Conservation (phyloP, 441 rosid genomes). For the Daphne laureola region DNA sequence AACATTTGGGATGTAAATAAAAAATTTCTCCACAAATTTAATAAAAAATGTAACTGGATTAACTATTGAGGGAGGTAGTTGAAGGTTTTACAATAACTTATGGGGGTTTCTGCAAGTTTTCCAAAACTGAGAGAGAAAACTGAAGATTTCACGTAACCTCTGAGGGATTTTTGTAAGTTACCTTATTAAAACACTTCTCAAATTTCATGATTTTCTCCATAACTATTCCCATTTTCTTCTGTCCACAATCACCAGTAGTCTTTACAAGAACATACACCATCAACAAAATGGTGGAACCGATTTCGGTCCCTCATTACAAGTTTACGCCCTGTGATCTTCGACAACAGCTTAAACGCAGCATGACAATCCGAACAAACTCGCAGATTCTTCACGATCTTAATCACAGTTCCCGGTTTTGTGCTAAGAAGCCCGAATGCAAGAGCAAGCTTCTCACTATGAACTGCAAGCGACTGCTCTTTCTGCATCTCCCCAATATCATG, state of each 20-base stretch:
- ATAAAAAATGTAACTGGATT: no score
- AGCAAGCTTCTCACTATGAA: conserved; percentile 57
- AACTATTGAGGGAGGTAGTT: no score
- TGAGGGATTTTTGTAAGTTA: no score
- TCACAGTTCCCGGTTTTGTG: conserved; percentile 35
- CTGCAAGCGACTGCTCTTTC: conserved; percentile 42
- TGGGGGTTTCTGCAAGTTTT: no score
- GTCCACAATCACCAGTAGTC: conserved; percentile 44
- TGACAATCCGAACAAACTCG: conserved; percentile 51
- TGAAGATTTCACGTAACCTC: no score
- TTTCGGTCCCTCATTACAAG: conserved; percentile 54
- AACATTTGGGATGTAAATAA: no score
- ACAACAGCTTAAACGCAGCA: conserved; percentile 34
- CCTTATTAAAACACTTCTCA: no score
- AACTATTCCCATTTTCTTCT: background rate
- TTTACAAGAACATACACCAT: conserved; percentile 51
- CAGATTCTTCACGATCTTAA: conserved; percentile 49
- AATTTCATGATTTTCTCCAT: no score
- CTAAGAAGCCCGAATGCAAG: conserved; percentile 51
- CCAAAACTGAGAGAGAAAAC: no score
- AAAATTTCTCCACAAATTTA: no score
- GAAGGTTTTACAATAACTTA: no score
- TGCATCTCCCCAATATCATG: conserved; percentile 34
- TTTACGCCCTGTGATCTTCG: conserved; percentile 39
- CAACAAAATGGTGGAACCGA: conserved; percentile 50